Evolutionary conservation across 129 eudicot genomes (phyloP).

Genomic region (Arctium minus): DNA sequence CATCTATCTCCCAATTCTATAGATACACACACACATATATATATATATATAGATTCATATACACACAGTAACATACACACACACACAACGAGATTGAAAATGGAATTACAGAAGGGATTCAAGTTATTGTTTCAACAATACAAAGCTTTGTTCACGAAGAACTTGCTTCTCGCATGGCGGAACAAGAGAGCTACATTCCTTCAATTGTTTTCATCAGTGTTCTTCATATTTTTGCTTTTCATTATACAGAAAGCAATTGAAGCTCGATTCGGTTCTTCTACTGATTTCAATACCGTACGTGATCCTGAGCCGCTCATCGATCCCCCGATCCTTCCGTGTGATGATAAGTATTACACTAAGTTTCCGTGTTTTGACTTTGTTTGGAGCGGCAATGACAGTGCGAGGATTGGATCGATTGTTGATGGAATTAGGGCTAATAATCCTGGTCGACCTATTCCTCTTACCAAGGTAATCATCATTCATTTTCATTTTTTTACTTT

Average conservation of each 20-base stretch:
- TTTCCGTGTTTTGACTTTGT: constrained; percentile 84
- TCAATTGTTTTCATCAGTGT: constrained; percentile 59
- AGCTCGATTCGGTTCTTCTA: constrained; percentile 46
- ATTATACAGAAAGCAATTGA: constrained; percentile 57
- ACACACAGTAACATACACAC: not conserved
- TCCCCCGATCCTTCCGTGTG: constrained; percentile 78
- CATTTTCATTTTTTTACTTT: not conserved
- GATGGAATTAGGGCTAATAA: constrained; percentile 65
- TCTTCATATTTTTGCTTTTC: constrained; percentile 68
- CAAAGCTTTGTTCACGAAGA: constrained; percentile 63
- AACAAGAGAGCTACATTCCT: constrained; percentile 66
- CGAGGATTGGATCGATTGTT: constrained; percentile 47
- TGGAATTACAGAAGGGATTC: constrained; percentile 65
- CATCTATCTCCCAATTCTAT: not conserved
- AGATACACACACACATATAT: not conserved
- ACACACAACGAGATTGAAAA: constrained; percentile 3
- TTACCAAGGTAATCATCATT: constrained; percentile 43
- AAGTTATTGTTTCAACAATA: constrained; percentile 60
- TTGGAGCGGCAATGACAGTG: constrained; percentile 75
- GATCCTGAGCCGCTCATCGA: constrained; percentile 42
- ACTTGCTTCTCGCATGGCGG: constrained; percentile 65
- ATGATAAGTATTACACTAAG: constrained; percentile 51
- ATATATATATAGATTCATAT: not conserved
- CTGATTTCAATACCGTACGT: constrained; percentile 24
- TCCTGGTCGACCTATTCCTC: constrained; percentile 80